phyloP scores from a whole-genome alignment of 2,329 filamentous ascomycete species.

The Fusarium sambucinum region DNA sequence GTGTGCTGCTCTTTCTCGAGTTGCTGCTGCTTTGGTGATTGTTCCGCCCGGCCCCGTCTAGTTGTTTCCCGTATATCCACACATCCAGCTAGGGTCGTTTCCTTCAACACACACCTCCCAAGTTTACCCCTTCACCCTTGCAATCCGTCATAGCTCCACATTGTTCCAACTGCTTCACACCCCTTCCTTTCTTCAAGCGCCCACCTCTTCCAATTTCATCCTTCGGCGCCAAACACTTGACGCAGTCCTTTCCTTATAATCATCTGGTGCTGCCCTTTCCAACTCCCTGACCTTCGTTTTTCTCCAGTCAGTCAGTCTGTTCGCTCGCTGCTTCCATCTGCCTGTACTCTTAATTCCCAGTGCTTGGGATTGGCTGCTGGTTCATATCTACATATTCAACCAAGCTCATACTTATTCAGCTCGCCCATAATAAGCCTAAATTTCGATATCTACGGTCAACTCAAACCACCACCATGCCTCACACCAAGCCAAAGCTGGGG shows the following conservation, averaged over 20 bases:
- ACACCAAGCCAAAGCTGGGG: constrained; percentile 69
- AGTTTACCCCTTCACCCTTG: constrained; percentile 40
- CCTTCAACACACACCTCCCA: constrained; percentile 20
- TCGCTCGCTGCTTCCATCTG: constrained; percentile 45
- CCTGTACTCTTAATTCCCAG: constrained; percentile 37
- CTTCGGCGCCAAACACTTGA: constrained; percentile 48
- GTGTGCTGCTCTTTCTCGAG: constrained; percentile 24
- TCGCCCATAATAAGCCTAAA: constrained; percentile 28
- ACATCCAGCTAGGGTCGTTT: constrained; percentile 33
- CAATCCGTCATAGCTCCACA: constrained; percentile 40
- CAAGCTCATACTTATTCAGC: constrained; percentile 30
- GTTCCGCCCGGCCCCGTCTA: constrained; percentile 41
- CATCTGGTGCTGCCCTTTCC: constrained; percentile 44
- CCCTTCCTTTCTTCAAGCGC: constrained; percentile 46
- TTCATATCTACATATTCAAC: constrained; percentile 33
- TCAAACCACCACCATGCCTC: constrained; percentile 59
- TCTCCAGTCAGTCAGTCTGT: constrained; percentile 46
- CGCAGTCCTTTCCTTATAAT: constrained; percentile 48
- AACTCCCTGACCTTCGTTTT: constrained; percentile 36
- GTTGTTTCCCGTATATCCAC: constrained; percentile 42
- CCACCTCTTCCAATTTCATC: constrained; percentile 44
- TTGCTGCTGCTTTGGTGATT: constrained; percentile 31
- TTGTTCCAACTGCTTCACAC: constrained; percentile 44
- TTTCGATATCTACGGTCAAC: constrained; percentile 18
- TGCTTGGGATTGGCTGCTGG: constrained; percentile 43